A percentile compares a stretch with the other conserved stretches of the same genome.
These are phyloP conservation scores for Chaetomium tenue DNA, from an alignment of 495 filamentous ascomycete species.

Conservation along the genomic window DNA sequence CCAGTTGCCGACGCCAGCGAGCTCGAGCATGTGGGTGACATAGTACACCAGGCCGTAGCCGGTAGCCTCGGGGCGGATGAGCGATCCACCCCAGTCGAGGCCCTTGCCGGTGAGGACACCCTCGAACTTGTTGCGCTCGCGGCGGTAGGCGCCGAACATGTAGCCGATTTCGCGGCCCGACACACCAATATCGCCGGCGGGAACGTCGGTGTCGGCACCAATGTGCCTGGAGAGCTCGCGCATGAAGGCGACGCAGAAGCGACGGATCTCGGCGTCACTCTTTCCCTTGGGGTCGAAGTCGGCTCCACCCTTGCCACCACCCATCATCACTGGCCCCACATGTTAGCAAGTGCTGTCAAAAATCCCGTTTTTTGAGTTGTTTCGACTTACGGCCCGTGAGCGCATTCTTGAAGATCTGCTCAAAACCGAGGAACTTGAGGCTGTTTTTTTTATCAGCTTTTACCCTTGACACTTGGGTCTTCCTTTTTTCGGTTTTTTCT, in stretches of 20 bases:
- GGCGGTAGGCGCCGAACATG: slow-evolving; percentile 94
- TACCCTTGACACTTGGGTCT: not conserved
- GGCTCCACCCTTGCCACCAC: slow-evolving; percentile 95
- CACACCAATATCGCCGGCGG: slow-evolving; percentile 93
- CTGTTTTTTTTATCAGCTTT: slow-evolving; percentile 31
- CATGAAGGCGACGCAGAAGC: slow-evolving; percentile 97
- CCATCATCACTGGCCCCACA: slow-evolving; percentile 74
- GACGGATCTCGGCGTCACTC: slow-evolving; percentile 93
- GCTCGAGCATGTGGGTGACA: slow-evolving; percentile 91
- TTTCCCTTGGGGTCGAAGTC: slow-evolving; percentile 99
- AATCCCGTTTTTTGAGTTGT: not conserved
- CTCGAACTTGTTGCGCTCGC: slow-evolving; percentile 84
- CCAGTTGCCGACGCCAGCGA: slow-evolving; percentile 85
- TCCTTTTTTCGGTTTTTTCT: slow-evolving; percentile 12
- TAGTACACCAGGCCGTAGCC: slow-evolving; percentile 98
- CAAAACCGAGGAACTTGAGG: slow-evolving; percentile 97
- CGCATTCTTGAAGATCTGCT: slow-evolving; percentile 99
- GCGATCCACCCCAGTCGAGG: slow-evolving; percentile 81
- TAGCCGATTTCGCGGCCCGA: slow-evolving; percentile 86
- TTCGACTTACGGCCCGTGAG: slow-evolving; percentile 79
- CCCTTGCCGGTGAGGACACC: slow-evolving; percentile 97
- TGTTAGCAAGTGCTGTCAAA: slow-evolving; percentile 29
- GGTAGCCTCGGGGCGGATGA: slow-evolving; percentile 96
- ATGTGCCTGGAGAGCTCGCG: slow-evolving; percentile 91
- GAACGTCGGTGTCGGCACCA: slow-evolving; percentile 92